These are phyloP conservation scores for Phytopythium vexans DNA, from an alignment of 352 stramenopile genomes.

Conservation along the genomic window DNA sequence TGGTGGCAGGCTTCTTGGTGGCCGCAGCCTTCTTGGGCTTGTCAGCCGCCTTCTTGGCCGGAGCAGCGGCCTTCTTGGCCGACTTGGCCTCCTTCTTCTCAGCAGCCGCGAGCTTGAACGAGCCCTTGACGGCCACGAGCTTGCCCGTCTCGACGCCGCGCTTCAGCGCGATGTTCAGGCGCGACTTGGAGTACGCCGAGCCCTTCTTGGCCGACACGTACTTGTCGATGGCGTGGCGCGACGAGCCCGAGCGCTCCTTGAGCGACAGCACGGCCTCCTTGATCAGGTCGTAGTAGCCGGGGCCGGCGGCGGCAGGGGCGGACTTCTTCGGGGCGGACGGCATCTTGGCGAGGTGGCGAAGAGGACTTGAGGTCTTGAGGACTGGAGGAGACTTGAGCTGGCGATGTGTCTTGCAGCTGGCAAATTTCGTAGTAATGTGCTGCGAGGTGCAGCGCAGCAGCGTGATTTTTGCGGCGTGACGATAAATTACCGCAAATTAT, in stretches of 20 bases:
- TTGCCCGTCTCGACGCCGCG: conserved; percentile 85
- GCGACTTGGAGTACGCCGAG: conserved; percentile 69
- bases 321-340: conserved; percentile 58
- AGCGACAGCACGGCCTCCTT: conserved; percentile 90
- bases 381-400: not conserved
- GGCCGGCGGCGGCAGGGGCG: conserved; percentile 35
- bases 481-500: conserved; percentile 21
- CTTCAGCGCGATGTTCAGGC: conserved; percentile 90
- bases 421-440: conserved; percentile 39
- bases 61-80: conserved; percentile 24
- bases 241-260: conserved; percentile 91
- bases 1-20: conserved; percentile 26
- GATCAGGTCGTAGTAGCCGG: conserved; percentile 91
- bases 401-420: conserved; percentile 18
- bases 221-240: conserved; percentile 93
- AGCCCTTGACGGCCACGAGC: conserved; percentile 91
- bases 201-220: conserved; percentile 88
- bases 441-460: conserved; percentile 2
- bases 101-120: conserved; percentile 92
- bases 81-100: conserved; percentile 83
- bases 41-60: conserved; percentile 24
- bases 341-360: conserved; percentile 24
- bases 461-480: conserved; percentile 2
- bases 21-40: conserved; percentile 39
- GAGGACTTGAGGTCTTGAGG: conserved; percentile 5